Evolutionary conservation across 2,329 filamentous ascomycete species (phyloP), one percentile per base, ranked within the genome.

Genomic region (Didymella sp.): DNA sequence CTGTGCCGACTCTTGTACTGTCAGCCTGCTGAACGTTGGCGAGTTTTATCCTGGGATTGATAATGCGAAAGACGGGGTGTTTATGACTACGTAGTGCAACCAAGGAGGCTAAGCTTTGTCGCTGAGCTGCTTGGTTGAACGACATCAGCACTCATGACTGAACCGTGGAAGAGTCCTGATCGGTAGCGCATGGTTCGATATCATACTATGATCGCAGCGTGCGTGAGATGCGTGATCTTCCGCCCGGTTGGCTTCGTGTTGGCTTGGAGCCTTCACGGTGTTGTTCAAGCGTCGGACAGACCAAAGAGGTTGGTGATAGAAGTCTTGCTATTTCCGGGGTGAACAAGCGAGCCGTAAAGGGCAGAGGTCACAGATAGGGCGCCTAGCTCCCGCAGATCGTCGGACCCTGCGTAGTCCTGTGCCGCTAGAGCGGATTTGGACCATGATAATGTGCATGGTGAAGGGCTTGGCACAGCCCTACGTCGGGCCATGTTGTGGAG

Each of bases 381-480:
- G 27, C 22, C 53, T 42, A 45, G 52, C 17, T 19, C 27, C 24
- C 21, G 31, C 6, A 44, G 33, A 56, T 50, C 45, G 15, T 35
- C 37, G 47, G 53, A 51, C 51, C 58, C 48, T 51, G 51, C 28
- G 21, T 51, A 53, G 30, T 15, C 37, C 19, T 35, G 35, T 25
- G 30, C 28, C 35, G 24, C 48, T 49, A 48, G 2, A n/a, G n/a
- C 21, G 13, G 4, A 9, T 47, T n/a, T 6, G 19, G 46, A 21
- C 31, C 15, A 31, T 35, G 37, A 52, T 53, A 56, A 56, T 31
- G 42, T 27, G 35, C 41, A 42, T 17, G 31, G 50, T 48, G 57
- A 51, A 28, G 35, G 35, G 41, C 48, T 41, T 24, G 51, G 37
- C 35, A 46, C 47, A 51, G 53, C 47, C 45, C 47, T 51, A 46